Evolutionary conservation across 805 yeast species (phyloP).

Genomic region (Maudiozyma barnettii): DNA sequence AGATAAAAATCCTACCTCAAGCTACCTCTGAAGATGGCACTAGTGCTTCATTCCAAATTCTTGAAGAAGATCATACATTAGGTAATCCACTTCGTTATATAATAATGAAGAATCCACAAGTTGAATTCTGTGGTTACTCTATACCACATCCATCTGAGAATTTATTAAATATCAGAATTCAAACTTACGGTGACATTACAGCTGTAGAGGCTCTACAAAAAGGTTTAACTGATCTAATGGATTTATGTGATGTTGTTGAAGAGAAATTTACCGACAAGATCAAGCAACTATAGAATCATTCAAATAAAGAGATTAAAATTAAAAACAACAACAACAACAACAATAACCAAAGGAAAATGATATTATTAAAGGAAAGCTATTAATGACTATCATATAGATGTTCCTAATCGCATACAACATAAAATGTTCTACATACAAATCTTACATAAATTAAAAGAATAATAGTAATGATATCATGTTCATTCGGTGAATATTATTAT

Average conservation of each 20-base stretch:
- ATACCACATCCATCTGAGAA: constrained; percentile 97
- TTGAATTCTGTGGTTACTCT: constrained; percentile 96
- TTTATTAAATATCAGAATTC: constrained; percentile 81
- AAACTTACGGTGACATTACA: constrained; percentile 76
- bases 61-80: constrained; percentile 91
- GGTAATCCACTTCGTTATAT: constrained; percentile 91
- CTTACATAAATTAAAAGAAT: no score
- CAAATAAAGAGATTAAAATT: no score
- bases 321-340: no score
- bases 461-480: neutral
- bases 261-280: constrained; percentile 63
- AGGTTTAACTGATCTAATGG: constrained; percentile 78
- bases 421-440: no score
- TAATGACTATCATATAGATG: neutral
- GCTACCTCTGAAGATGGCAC: constrained; percentile 89
- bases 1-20: constrained; percentile 55
- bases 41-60: constrained; percentile 87
- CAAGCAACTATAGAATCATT: constrained; percentile 30
- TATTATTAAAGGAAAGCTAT: no score
- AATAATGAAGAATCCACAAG: constrained; percentile 96
- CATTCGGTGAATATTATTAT: no score
- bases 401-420: neutral
- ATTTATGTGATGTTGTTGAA: constrained; percentile 76
- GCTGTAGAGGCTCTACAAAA: constrained; percentile 90
- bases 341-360: no score